phyloP scores from a whole-genome alignment of 345 rosid species.

The Trapa incisa region DNA sequence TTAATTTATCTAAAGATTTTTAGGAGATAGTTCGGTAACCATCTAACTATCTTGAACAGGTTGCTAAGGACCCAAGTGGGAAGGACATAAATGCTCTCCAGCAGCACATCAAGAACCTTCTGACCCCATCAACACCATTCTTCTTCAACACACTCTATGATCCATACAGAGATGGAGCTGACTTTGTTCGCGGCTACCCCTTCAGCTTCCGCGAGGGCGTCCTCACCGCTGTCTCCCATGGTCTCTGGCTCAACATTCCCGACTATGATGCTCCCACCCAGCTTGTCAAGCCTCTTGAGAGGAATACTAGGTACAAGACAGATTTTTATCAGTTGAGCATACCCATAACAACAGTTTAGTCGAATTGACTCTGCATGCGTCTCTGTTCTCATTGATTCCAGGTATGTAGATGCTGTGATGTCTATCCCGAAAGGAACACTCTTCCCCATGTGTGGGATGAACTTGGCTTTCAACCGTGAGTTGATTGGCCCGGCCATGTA shows the following conservation, averaged over 20 bases:
- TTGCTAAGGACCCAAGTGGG: conserved; percentile 34
- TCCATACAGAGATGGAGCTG: conserved; percentile 31
- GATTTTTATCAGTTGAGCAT: not conserved
- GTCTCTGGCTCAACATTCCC: conserved; percentile 44
- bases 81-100: conserved; percentile 31
- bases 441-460: conserved; percentile 45
- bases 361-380: not conserved
- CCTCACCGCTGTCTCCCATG: conserved; percentile 32
- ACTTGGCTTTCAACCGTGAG: conserved; percentile 34
- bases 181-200: conserved; percentile 40
- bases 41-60: conserved; percentile 12
- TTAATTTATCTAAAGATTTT: not conserved
- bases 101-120: conserved; percentile 39
- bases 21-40: not conserved
- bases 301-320: conserved; percentile 25
- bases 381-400: not conserved
- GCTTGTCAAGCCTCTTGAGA: conserved; percentile 38
- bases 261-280: conserved; percentile 42
- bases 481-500: conserved; percentile 43
- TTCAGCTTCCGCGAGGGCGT: conserved; percentile 39
- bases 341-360: not conserved
- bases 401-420: conserved; percentile 40
- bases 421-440: conserved; percentile 38
- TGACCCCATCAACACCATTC: conserved; percentile 33
- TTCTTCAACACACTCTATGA: conserved; percentile 42